Conservation (phyloP, 2,329 filamentous ascomycete species). For the Onygena corvina region DNA sequence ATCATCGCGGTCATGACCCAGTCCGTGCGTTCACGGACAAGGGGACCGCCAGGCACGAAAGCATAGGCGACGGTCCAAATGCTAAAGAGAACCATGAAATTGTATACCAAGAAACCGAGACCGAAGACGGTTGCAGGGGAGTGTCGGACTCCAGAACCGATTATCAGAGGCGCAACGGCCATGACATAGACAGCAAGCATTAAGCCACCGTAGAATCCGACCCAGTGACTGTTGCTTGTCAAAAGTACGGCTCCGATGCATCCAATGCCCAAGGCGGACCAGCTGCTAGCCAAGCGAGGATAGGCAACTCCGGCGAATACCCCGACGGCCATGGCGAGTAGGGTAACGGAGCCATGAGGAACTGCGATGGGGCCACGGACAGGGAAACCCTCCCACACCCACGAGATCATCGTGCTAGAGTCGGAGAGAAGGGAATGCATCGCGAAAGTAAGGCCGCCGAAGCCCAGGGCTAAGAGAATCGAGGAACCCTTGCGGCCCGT, state of each 20-base stretch:
- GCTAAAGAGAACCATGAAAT: slow-evolving; percentile 89
- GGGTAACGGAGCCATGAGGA: slow-evolving; percentile 79
- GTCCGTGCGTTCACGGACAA: slow-evolving; percentile 87
- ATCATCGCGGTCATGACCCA: slow-evolving; percentile 88
- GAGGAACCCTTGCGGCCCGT: slow-evolving; percentile 54
- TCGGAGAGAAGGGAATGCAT: slow-evolving; percentile 90
- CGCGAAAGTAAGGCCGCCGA: slow-evolving; percentile 76
- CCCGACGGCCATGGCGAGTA: slow-evolving; percentile 75
- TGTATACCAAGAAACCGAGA: slow-evolving; percentile 79
- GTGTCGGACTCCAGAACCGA: slow-evolving; percentile 63
- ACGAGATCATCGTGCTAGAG: slow-evolving; percentile 96
- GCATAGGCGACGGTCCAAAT: slow-evolving; percentile 98
- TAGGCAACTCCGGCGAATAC: slow-evolving; percentile 62
- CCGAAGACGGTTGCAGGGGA: slow-evolving; percentile 73
- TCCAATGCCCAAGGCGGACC: slow-evolving; percentile 68
- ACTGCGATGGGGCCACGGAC: slow-evolving; percentile 75
- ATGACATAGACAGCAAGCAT: slow-evolving; percentile 65
- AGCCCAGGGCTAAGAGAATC: slow-evolving; percentile 59
- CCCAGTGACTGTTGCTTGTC: slow-evolving; percentile 69
- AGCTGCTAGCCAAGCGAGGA: slow-evolving; percentile 60
- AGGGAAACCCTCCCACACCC: slow-evolving; percentile 96
- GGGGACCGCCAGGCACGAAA: slow-evolving; percentile 85
- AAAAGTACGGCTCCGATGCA: slow-evolving; percentile 66
- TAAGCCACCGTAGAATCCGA: slow-evolving; percentile 76
- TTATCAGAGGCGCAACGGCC: slow-evolving; percentile 62